Base-by-base conservation (phyloP, 768 basidiomycete species). In the Serendipita sp. region DNA sequence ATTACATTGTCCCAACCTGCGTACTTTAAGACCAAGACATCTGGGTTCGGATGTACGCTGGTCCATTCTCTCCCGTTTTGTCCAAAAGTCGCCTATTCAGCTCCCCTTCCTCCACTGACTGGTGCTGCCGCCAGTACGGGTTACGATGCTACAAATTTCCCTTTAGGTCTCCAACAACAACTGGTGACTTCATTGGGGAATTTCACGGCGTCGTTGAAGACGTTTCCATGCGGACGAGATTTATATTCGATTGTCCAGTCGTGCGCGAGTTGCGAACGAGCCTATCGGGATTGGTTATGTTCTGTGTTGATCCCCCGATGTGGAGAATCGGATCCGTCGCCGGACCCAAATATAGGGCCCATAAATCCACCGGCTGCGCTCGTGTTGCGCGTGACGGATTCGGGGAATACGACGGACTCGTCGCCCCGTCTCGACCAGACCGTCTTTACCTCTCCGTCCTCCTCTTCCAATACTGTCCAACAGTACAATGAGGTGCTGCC, bases 221-320 rank as follows among this genome's bases (percentile, higher is more conserved):
- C 86, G 2, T 82, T 85, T 66, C 81, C 89, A 1, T 93, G 91
- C 71, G 88, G 88, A 16, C 80, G 88, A 34, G 89, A 91, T 70
- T 70, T 77, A 64, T 94, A 91, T 75, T 91, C 88, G 3, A 86
- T 87, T 0, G 73, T 91, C 23, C 82, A 88, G 32, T 81, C 83
- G 2, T 94, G 91, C 70, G 78, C 80, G 13, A 85, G 88, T 71
- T 93, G 91, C 69, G 81, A 85, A 67, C 73, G 73, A 23, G 83
- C 82, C 28, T 94, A 93, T 72, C 80, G 86, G 38, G 77, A 75
- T 38, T 94, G 89, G 89, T 79, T 88, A 38, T 94, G 91, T 73
- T 72, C 82, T 23, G 74, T 85, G 15, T 82, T 84, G 7, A 80
- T 94, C 70, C 82, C 88, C 13, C 82, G 91, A 30, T 93, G 91